Conservation (phyloP, 73 alveolate genomes). For the Paramecium caudatum region DNA sequence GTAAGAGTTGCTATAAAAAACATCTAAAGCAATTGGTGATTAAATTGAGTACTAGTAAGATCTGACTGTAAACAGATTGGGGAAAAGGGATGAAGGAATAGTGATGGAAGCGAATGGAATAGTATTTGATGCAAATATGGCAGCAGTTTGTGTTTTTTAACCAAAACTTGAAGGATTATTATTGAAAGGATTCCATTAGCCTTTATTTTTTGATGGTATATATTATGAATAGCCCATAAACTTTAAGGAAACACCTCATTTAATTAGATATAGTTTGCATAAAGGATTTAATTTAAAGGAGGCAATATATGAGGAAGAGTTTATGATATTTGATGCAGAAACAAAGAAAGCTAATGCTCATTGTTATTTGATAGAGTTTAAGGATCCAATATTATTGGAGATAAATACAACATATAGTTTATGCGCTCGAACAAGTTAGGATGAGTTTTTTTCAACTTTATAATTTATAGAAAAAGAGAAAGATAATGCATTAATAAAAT, state of each 20-base stretch:
- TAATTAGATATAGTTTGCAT: neutral
- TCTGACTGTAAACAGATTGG: neutral
- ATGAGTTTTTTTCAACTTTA: neutral
- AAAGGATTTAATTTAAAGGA: constrained; percentile 14
- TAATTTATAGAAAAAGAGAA: neutral
- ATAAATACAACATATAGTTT: neutral
- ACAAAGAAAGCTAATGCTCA: neutral
- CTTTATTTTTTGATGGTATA: constrained; percentile 21
- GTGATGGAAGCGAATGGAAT: neutral
- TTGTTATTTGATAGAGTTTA: neutral
- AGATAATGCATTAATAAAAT: neutral
- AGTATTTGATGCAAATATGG: neutral
- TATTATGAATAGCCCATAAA: constrained; percentile 20
- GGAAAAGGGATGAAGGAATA: constrained; percentile 12
- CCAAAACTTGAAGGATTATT: neutral
- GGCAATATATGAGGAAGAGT: neutral
- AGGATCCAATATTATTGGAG: neutral
- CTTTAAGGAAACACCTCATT: neutral
- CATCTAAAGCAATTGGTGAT: neutral
- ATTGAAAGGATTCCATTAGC: constrained; percentile 18
- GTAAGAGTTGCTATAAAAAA: neutral
- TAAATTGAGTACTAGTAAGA: neutral
- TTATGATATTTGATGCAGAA: neutral
- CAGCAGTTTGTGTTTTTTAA: constrained; percentile 1
- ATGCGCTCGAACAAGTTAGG: neutral